Conservation (phyloP, 441 rosid genomes). For the Erysimum cheiri region DNA sequence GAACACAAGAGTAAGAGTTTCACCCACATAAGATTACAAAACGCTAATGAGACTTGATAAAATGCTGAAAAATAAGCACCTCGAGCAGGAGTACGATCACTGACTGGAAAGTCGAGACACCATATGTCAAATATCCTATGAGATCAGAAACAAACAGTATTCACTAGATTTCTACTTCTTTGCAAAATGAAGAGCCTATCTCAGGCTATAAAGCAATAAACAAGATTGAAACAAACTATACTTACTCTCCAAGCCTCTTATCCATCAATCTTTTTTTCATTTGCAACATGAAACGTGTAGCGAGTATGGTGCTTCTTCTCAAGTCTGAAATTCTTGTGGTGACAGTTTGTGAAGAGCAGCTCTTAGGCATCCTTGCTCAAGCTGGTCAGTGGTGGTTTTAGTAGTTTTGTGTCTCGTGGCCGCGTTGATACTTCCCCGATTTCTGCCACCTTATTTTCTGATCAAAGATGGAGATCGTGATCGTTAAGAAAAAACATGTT, state of each 20-base stretch:
- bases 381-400: conserved; percentile 72
- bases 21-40: conserved; percentile 14
- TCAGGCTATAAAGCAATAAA: not conserved
- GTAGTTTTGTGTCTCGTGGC: conserved; percentile 63
- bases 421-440: conserved; percentile 61
- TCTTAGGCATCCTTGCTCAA: conserved; percentile 66
- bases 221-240: too few species aligned
- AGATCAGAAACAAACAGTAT: conserved; percentile 18
- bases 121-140: conserved; percentile 66
- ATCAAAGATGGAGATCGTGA: conserved; percentile 39
- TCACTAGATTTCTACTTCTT: not conserved
- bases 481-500: conserved; percentile 13
- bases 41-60: not conserved
- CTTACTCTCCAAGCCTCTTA: too few species aligned
- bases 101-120: conserved; percentile 73
- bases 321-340: conserved; percentile 17
- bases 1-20: conserved; percentile 3
- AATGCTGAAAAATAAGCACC: conserved; percentile 38
- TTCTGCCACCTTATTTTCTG: conserved; percentile 62
- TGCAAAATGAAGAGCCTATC: not conserved
- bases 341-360: conserved; percentile 80
- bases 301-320: conserved; percentile 2
- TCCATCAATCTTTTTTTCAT: not conserved
- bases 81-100: conserved; percentile 62
- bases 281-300: not conserved